These are phyloP conservation scores for Penicillium bialowiezense DNA, from an alignment of 495 filamentous ascomycete genomes.

Conservation along the genomic window DNA sequence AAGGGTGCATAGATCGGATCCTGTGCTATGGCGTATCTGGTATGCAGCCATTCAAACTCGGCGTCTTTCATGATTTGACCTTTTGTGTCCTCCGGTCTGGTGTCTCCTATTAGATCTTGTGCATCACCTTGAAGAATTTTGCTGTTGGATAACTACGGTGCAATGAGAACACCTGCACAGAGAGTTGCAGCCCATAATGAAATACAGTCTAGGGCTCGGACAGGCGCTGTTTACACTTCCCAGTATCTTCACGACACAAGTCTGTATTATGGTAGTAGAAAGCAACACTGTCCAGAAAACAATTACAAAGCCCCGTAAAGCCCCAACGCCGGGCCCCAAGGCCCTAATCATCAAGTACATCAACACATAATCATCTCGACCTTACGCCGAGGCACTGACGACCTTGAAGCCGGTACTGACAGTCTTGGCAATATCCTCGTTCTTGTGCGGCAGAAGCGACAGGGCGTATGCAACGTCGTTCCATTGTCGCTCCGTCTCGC, in stretches of 20 bases:
- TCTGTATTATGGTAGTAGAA: slow-evolving; percentile 1
- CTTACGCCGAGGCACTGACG: slow-evolving; percentile 63
- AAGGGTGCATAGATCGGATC: slow-evolving; percentile 37
- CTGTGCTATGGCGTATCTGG: slow-evolving; percentile 30
- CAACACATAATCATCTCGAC: slow-evolving; percentile 8
- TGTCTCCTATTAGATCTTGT: slow-evolving; percentile 21
- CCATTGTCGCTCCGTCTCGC: slow-evolving; percentile 93
- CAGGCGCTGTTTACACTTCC: too few relatives aligned
- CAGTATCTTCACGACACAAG: too few relatives aligned
- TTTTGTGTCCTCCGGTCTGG: background rate
- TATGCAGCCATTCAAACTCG: slow-evolving; percentile 21
- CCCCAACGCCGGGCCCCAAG: slow-evolving; percentile 2
- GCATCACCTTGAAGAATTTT: background rate
- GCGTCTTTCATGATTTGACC: slow-evolving; percentile 8
- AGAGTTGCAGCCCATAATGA: background rate
- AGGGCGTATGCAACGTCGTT: slow-evolving; percentile 93
- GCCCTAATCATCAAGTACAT: slow-evolving; percentile 16
- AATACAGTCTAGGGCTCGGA: too few relatives aligned
- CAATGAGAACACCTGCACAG: background rate
- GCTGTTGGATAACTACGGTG: slow-evolving; percentile 11
- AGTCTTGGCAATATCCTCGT: slow-evolving; percentile 89
- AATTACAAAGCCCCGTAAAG: background rate
- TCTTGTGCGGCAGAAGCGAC: slow-evolving; percentile 89
- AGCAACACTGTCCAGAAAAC: background rate
- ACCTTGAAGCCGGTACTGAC: slow-evolving; percentile 82